Evolutionary conservation across 208 protist genomes (phyloP), one percentile per base, ranked within the genome.

Genomic region (Leptomonas seymouri): DNA sequence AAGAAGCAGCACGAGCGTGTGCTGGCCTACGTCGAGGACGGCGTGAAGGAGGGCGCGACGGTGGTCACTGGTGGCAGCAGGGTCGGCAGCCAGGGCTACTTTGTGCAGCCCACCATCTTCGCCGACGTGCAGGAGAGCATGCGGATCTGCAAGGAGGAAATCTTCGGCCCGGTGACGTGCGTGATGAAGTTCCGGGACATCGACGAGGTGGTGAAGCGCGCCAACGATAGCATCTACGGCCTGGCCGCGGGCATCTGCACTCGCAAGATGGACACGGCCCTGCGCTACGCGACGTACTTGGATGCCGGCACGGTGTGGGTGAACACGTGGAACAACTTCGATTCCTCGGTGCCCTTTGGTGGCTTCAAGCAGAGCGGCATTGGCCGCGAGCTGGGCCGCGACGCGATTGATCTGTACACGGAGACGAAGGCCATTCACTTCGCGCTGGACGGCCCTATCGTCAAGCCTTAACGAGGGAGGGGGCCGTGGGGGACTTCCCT

Each of bases 291-390:
- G 28, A 78, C 77, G 6, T 74, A 74, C 63, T 71, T 96, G 3
- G 72, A 94, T 46, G 89, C 88, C 42, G 91, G 93, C 56, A 95
- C 86, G 27, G 85, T 95, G 59, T 97, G 93, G 93, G 78, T 96
- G 28, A 97, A 97, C 78, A 82, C 76, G 41, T 97, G 84, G 87
- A 94, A 97, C 76, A 76, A 68, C 55, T 93, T 95, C 74, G 81
- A 91, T 76, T 42, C 51, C 34, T 58, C 82, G 5, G 61, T 74
- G 69, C 90, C 90, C 50, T 97, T 94, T 58, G 93, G 93, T 46
- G 93, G 91, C 63, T 93, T 93, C 83, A 96, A 97, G 76, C 86
- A 89, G 69, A 92, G 83, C 63, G 91, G 93, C 45, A 75, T 91
- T 48, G 91, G 93, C 56, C 81, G 93, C 55, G 93, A 97, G 69